Evolutionary conservation across 371 early-diverging fungal genomes (phyloP), one percentile per base, ranked within the genome.

Genomic region (Mycotypha africana): DNA sequence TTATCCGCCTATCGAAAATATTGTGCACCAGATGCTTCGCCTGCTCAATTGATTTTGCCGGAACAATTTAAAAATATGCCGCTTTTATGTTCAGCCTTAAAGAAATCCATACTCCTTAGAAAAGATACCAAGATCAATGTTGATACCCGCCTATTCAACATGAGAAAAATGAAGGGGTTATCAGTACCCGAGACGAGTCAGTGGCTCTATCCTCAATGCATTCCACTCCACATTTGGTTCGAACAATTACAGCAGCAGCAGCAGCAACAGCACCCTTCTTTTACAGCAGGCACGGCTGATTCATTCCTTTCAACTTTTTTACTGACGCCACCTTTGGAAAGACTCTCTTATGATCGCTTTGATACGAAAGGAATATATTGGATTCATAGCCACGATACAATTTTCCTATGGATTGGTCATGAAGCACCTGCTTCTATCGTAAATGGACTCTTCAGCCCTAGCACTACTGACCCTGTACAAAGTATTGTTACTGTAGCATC

Each of bases 31-130:
- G 74, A 82, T 14, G 85, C 88, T 17, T 77, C 90, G 4, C 81
- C 93, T 3, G 93, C 93, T 28, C 95, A 95, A 70, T 73, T 96
- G 24, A 91, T 96, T 43, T 65, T 95, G 42, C 96, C 96, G 15
- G 97, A 97, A 56, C 78, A 91, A 0, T 91, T 85, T 67, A 96
- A 95, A 62, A 72, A 91, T 38, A 76, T 86, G 45, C 97, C 97
- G 8, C 62, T 95, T 33, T 89, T 84, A 60, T 65, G 82, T 2
- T 71, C 95, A 32, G 62, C 89, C 7, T 45, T 98, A 43, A 78
- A 91, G 20, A 96, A 96, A 55, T 79, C 81, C 35, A 70, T 67
- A 15, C 81, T 87, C 0, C 68, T 96, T 44, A 81, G 91, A 33
- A 72, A 65, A 43, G 86, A 86, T 75, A 66, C 54, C 9, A n/a